These are phyloP conservation scores for Pseudozyma thailandica DNA, from an alignment of 1,284 basidiomycete genomes.

Conservation along the genomic window DNA sequence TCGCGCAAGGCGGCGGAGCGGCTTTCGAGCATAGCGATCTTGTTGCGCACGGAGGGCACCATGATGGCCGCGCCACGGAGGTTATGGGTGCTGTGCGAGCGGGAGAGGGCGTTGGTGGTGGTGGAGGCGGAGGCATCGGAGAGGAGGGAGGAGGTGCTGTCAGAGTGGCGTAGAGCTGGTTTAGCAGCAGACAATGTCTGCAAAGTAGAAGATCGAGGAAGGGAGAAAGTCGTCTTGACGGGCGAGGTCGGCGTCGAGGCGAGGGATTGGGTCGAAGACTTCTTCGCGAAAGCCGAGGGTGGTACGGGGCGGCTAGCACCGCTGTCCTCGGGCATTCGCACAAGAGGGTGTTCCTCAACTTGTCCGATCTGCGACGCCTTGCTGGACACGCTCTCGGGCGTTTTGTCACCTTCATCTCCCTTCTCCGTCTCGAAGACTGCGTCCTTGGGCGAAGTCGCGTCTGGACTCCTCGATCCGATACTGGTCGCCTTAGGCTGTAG, in stretches of 20 bases:
- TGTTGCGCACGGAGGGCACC: conserved; percentile 61
- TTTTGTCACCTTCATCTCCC: background rate
- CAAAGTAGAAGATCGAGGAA: conserved; percentile 34
- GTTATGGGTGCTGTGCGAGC: conserved; percentile 48
- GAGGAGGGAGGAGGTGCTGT: conserved; percentile 38
- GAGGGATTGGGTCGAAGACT: background rate
- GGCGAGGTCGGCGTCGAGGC: background rate
- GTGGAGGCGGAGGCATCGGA: conserved; percentile 7
- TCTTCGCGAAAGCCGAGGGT: background rate
- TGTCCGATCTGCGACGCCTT: background rate
- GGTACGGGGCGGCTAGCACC: background rate
- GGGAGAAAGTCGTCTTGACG: background rate
- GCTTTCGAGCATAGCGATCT: conserved; percentile 61
- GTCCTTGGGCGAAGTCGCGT: conserved; percentile 1
- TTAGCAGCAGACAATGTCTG: conserved; percentile 6
- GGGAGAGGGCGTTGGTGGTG: conserved; percentile 6
- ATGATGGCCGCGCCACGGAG: conserved; percentile 47
- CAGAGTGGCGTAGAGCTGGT: conserved; percentile 33
- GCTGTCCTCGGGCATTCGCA: background rate
- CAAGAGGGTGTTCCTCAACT: background rate
- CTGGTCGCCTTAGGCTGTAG: conserved; percentile 30
- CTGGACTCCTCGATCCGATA: conserved; percentile 21
- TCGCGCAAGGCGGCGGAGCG: conserved; percentile 42
- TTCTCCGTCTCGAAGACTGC: background rate
- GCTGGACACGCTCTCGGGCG: conserved; percentile 11